Base-by-base conservation (phyloP, 2,329 filamentous ascomycete species). In the Hypoxylon sp. region DNA sequence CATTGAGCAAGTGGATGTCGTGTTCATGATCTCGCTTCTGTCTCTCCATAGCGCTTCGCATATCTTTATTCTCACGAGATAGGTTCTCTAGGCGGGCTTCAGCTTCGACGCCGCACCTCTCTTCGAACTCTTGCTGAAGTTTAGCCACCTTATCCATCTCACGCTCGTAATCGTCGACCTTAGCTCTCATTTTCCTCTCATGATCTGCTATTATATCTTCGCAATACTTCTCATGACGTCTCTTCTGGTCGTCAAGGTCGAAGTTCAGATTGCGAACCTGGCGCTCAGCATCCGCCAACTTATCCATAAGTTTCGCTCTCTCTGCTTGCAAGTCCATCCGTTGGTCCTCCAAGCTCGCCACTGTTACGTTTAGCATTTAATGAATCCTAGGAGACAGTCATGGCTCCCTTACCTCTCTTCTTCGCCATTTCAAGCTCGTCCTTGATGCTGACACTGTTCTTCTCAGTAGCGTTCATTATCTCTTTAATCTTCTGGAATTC, bases 371-470 rank as follows among this genome's bases (percentile, higher is more conserved):
- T 50, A 79, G 73, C 57, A 59, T 50, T 4, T 33, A n/a, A 11
- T 6, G 10, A 30, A 35, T 44, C 25, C 1, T 7, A 30, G 17
- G 17, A 11, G 10, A 48, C 6, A 1, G 8, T 10, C 62, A 73
- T 42, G 14, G 81, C 3, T 17, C 3, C 11, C 88, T 72, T 84
- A 96, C 93, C 89, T 86, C 90, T 88, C 57, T 85, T 86, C 77
- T 95, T 97, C 72, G 92, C 91, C 8, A 92, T 74, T 14, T 91
- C 89, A 50, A 97, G 85, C 0, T 90, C 88, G 69, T 96, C 91
- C 74, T 95, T 93, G 68, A 94, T 84, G 4, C 85, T 87, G 63
- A 88, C 90, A 73, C 89, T 90, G 61, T 93, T 90, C 44, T 86
- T 87, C 10, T 91, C 86, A 22, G 92, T 90, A 33, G 86, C 86